Conservation (phyloP, 805 yeast genomes). For the Tetrapisispora namnaoensis region DNA sequence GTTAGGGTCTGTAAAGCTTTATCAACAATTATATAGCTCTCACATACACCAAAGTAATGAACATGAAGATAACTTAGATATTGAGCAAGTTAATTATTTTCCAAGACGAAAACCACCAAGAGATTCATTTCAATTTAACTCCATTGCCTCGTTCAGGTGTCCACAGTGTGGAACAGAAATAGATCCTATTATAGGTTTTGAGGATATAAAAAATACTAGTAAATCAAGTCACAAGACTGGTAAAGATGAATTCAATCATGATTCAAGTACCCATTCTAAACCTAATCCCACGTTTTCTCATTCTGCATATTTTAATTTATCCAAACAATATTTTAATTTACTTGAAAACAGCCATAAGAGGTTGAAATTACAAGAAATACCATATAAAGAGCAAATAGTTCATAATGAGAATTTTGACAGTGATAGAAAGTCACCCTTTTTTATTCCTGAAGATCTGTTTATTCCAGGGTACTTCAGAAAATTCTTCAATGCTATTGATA, state of each 20-base stretch:
- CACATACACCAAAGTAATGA: background rate
- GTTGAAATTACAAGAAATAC: background rate
- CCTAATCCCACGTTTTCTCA: background rate
- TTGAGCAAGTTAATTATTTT: background rate
- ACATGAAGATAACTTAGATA: background rate
- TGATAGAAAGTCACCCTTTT: constrained; percentile 2
- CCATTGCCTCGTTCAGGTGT: constrained; percentile 21
- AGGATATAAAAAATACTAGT: background rate
- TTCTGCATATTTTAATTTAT: constrained; percentile 7
- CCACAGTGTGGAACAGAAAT: constrained; percentile 27
- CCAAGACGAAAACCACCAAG: background rate
- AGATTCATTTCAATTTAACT: background rate
- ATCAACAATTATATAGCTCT: constrained; percentile 1
- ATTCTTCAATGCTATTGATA: constrained; percentile 52
- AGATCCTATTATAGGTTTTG: constrained; percentile 3
- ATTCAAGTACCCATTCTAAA: background rate
- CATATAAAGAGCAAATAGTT: background rate
- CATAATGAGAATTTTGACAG: background rate
- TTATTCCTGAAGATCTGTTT: constrained; percentile 48
- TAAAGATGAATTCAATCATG: background rate
- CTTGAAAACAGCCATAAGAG: constrained; percentile 13
- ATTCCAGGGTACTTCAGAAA: constrained; percentile 74
- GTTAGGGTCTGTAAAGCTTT: constrained; percentile 8
- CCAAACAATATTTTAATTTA: constrained; percentile 15
- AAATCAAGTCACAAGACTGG: background rate